Conservation (phyloP, 352 stramenopile genomes). For the Blastocystis hominis region DNA sequence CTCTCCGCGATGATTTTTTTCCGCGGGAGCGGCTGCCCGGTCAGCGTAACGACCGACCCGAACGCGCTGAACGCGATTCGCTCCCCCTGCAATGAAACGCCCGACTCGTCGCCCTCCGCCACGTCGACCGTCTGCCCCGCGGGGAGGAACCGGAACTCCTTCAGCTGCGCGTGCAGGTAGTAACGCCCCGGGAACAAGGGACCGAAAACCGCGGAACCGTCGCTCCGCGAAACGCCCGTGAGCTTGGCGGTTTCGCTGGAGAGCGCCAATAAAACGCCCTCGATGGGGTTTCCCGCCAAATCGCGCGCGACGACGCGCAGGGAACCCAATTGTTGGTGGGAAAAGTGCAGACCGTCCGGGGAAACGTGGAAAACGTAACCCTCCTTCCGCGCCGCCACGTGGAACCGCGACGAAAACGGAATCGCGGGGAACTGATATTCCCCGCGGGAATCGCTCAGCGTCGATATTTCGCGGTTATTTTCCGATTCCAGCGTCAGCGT, state of each 20-base stretch:
- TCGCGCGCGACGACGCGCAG: neutral
- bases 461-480: neutral
- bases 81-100: neutral
- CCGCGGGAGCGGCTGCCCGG: neutral
- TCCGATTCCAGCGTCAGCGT: neutral
- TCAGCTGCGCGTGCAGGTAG: constrained; percentile 16
- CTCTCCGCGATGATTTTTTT: neutral
- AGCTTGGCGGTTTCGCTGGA: neutral
- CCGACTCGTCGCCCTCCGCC: neutral
- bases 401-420: neutral
- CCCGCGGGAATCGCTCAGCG: neutral
- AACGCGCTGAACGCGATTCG: constrained; percentile 27
- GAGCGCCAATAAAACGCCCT: neutral
- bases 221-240: neutral
- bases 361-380: constrained; percentile 35
- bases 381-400: neutral
- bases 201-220: constrained; percentile 20
- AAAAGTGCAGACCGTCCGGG: constrained; percentile 12
- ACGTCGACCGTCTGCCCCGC: neutral
- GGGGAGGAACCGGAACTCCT: constrained; percentile 1
- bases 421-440: constrained; percentile 8
- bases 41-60: neutral
- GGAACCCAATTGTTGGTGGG: constrained; percentile 13
- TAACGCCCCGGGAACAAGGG: constrained; percentile 24
- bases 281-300: neutral